Percentiles rank a stretch among this genome's conserved stretches.
Conservation (phyloP, 2,329 filamentous ascomycete species). For the Claviceps africana region DNA sequence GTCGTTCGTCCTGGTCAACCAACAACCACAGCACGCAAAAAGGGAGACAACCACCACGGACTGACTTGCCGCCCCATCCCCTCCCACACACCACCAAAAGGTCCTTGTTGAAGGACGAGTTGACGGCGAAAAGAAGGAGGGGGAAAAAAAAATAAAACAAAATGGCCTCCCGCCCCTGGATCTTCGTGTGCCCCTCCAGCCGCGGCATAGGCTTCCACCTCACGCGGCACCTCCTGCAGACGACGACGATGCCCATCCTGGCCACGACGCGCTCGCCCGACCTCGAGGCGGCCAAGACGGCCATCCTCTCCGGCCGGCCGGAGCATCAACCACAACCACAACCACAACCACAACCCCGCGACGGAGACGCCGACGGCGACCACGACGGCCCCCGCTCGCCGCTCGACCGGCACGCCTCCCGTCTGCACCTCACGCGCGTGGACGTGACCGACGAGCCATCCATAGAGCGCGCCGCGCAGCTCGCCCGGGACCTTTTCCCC, state of each 20-base stretch:
- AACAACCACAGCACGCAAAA: no score
- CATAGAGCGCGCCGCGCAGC: constrained; percentile 40
- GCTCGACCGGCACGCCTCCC: constrained; percentile 7
- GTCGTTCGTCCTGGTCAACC: no score
- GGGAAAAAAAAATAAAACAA: neutral
- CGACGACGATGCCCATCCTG: constrained; percentile 34
- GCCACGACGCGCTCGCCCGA: constrained; percentile 26
- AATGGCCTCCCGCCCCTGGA: constrained; percentile 36
- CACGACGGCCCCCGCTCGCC: no score
- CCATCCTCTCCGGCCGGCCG: constrained; percentile 14
- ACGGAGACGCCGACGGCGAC: no score
- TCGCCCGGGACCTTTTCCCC: constrained; percentile 39
- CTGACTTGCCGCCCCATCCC: no score
- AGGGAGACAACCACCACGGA: no score
- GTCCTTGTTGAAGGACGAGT: neutral
- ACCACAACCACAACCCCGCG: no score
- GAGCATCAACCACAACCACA: constrained; percentile 10
- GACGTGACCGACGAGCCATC: constrained; percentile 47
- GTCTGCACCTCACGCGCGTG: constrained; percentile 26
- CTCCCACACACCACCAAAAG: no score
- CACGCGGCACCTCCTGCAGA: constrained; percentile 32
- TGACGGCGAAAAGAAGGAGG: neutral
- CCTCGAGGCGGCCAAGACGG: constrained; percentile 19
- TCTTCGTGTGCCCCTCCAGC: constrained; percentile 32
- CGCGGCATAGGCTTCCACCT: constrained; percentile 36